Base-by-base conservation (phyloP, 2,329 filamentous ascomycete species). In the Beauveria sp. region DNA sequence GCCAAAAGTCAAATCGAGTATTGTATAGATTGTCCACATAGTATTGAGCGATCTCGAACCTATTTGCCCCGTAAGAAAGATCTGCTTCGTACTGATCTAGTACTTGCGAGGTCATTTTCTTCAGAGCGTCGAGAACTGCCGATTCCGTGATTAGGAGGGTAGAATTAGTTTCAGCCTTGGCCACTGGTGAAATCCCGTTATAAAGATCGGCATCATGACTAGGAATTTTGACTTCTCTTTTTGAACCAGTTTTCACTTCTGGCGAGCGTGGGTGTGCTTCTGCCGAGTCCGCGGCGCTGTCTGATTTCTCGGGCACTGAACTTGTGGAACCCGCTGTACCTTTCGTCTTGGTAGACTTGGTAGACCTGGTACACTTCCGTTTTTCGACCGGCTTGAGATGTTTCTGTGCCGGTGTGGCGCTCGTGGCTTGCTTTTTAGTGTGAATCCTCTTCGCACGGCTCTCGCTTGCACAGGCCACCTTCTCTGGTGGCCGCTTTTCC, bases 1-100 rank as follows among this genome's bases (percentile, higher is more conserved):
- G 47, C 74, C 74, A 76, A 61, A 73, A 73, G 3, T 68, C 65
- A 45, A 59, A 69, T 18, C 73, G 67, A 3, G 62, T 61, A 1
- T 40, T 50, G 16, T 67, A 62, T 28, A 76, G 63, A 14, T 62
- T 67, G 8, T 71, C 64, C 24, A 71, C 38, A 45, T 76, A 76
- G 61, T 71, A 74, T 12, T 65, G 63, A 18, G 72, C 72, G 24
- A 66, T 68, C 0, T 63, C 43, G 1, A 40, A 63, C 16, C 64
- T 47, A 24, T 75, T 63, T 8, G 54, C 63, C 0, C 71, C 67
- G 8, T 62, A 34, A 0, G 61, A 51, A 9, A 72, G 30, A 46
- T 75, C 73, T n/a, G 64, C 64, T 46, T 69, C 63, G 50, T 71
- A 75, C 56, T 75, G 72, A 6, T 74, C 68, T 28, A 75, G 66